Percentiles rank a stretch among this genome's conserved stretches.
phyloP scores from a whole-genome alignment of 768 basidiomycete genomes.

The Pisolithus tinctorius region DNA sequence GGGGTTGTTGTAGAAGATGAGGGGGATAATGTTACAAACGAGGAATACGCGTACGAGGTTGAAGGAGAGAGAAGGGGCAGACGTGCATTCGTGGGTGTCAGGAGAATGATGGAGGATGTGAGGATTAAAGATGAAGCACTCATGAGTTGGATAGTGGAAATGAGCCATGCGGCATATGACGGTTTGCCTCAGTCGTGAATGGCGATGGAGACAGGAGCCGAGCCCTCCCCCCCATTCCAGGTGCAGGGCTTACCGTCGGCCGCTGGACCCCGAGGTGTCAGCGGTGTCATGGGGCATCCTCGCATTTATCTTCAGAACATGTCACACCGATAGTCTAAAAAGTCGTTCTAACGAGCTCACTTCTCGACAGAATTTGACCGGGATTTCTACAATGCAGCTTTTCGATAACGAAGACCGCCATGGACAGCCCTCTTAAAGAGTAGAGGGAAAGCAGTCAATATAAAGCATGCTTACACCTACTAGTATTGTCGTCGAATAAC shows the following conservation, averaged over 20 bases:
- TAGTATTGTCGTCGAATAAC: too few relatives aligned
- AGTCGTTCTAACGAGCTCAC: conserved; percentile 47
- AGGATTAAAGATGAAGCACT: conserved; percentile 57
- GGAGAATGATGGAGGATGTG: conserved; percentile 57
- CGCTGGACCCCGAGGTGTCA: too few relatives aligned
- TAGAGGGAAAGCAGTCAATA: too few relatives aligned
- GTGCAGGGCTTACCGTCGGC: too few relatives aligned
- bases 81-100: conserved; percentile 58
- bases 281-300: too few relatives aligned
- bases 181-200: conserved; percentile 21
- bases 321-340: conserved; percentile 38
- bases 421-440: too few relatives aligned
- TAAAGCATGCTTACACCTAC: too few relatives aligned
- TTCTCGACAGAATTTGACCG: conserved; percentile 48
- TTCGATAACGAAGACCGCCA: not conserved
- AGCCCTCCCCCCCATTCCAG: too few relatives aligned
- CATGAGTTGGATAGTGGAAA: conserved; percentile 54
- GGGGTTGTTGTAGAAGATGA: conserved; percentile 73
- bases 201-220: too few relatives aligned
- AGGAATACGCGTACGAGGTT: conserved; percentile 35
- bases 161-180: conserved; percentile 44
- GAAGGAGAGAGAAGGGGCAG: conserved; percentile 70
- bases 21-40: conserved; percentile 41
- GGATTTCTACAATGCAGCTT: conserved; percentile 34
- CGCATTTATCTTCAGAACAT: conserved; percentile 28